phyloP scores from a whole-genome alignment of 192 early-diverging fungal genomes.

The Coemansia sp. region DNA sequence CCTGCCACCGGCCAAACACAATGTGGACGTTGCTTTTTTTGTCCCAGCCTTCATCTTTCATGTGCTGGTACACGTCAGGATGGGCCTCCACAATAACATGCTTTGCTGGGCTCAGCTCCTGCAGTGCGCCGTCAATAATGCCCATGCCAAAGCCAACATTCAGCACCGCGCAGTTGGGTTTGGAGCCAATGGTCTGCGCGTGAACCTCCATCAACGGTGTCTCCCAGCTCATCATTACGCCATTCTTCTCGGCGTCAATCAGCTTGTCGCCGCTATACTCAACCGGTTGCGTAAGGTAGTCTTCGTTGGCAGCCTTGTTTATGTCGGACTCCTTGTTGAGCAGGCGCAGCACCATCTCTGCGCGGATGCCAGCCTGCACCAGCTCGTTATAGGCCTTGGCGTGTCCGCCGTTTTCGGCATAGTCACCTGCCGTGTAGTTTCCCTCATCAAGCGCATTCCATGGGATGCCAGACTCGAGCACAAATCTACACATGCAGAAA shows the following conservation, averaged over 20 bases:
- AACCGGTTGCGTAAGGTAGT: constrained; percentile 75
- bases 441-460: constrained; percentile 82
- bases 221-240: constrained; percentile 99
- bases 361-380: constrained; percentile 81
- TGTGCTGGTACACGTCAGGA: constrained; percentile 90
- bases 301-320: constrained; percentile 64
- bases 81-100: constrained; percentile 98
- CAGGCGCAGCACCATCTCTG: constrained; percentile 74
- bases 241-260: constrained; percentile 84
- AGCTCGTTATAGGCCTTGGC: constrained; percentile 70
- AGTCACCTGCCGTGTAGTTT: constrained; percentile 80
- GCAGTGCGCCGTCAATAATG: constrained; percentile 81
- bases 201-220: constrained; percentile 86
- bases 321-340: constrained; percentile 43
- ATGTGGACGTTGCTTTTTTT: constrained; percentile 79
- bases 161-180: constrained; percentile 29
- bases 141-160: constrained; percentile 84
- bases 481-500: constrained; percentile 18
- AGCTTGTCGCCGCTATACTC: constrained; percentile 79
- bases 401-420: constrained; percentile 69
- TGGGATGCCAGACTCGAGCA: constrained; percentile 66
- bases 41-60: constrained; percentile 83
- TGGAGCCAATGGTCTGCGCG: constrained; percentile 70
- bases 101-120: constrained; percentile 62
- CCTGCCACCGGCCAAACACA: constrained; percentile 92